Base-by-base conservation (phyloP, 257 asterid species). In the Rauvolfia tetraphylla region DNA sequence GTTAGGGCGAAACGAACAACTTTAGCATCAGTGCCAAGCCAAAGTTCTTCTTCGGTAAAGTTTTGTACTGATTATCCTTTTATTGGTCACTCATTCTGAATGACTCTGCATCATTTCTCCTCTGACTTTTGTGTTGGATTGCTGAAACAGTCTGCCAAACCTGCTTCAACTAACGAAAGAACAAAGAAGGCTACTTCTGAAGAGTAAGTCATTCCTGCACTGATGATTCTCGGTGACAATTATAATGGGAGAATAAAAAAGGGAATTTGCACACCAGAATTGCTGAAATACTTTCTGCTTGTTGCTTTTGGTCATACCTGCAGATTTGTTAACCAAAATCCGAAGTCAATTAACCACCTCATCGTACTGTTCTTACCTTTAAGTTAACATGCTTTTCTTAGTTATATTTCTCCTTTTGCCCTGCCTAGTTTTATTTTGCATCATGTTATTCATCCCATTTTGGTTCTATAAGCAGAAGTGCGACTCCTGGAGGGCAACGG, bases 301-400 rank as follows among this genome's bases (percentile, higher is more conserved):
- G 25, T 44, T 56, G 46, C 38, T 29, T 36, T 76, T 79, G 41
- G 33, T 67, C 73, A 34, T 72, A 62, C 68, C 31, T 83, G 82
- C 90, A 90, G 96, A 77, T 78, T 79, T 84, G 76, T 62, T 71
- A 84, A 76, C 39, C 85, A 83, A 56, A 80, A 76, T 73, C 70
- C 81, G 31, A 85, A 83, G 79, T 68, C 86, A 51, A 75, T 78
- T 71, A 82, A 79, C 92, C 61, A 81, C 95, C 54, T 90, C 98
- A 75, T 90, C 91, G 97, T 93, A 90, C 74, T 77, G 76, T 44
- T 75, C 49, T 57, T 68, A 57, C 15, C 68, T 76, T 75, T 22
- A 75, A 73, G 42, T 66, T 31, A 36, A 9, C 54, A 68, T 67
- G 42, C 31, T 3, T 29, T 48, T 13, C 72, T 39, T 7, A 48